A percentile compares a stretch with the other conserved stretches of the same genome.
These are phyloP conservation scores for Lablab purpureus DNA, from an alignment of 306 rosid species.

Conservation along the genomic window DNA sequence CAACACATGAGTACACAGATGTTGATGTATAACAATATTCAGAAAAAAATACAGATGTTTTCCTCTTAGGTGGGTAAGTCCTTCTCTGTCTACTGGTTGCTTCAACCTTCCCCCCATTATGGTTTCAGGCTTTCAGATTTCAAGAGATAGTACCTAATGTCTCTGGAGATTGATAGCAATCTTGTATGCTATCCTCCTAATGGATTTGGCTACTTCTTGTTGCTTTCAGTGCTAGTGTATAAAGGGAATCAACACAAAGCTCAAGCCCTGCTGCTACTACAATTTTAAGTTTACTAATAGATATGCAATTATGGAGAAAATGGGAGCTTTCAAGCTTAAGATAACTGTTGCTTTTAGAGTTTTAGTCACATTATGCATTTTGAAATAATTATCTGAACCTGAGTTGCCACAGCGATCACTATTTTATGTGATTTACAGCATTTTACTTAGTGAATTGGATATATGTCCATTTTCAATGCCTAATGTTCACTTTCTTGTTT, in stretches of 20 bases:
- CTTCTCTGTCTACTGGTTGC: neutral
- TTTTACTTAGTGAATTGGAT: constrained; percentile 5
- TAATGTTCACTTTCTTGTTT: constrained; percentile 44
- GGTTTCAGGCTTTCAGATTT: constrained; percentile 37
- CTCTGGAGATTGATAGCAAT: neutral
- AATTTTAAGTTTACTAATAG: neutral
- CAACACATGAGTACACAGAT: constrained; percentile 3
- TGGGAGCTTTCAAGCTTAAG: neutral
- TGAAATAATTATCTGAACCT: constrained; percentile 23
- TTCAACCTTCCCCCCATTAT: constrained; percentile 1
- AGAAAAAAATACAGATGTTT: neutral
- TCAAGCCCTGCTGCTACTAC: neutral
- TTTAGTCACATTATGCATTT: constrained; percentile 23
- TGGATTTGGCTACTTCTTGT: constrained; percentile 29
- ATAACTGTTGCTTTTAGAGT: neutral
- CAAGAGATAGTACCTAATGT: neutral
- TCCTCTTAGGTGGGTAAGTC: neutral
- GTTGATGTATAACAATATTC: constrained; percentile 4
- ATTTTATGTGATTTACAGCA: constrained; percentile 22
- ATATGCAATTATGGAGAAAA: neutral
- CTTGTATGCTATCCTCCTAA: constrained; percentile 20
- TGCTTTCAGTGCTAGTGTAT: constrained; percentile 3
- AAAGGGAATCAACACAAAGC: neutral
- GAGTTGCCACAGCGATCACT: neutral
- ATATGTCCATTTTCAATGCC: constrained; percentile 5